Percentiles rank a stretch among this genome's conserved stretches.
phyloP scores from a whole-genome alignment of 208 protist species.

The Willaertia magna region DNA sequence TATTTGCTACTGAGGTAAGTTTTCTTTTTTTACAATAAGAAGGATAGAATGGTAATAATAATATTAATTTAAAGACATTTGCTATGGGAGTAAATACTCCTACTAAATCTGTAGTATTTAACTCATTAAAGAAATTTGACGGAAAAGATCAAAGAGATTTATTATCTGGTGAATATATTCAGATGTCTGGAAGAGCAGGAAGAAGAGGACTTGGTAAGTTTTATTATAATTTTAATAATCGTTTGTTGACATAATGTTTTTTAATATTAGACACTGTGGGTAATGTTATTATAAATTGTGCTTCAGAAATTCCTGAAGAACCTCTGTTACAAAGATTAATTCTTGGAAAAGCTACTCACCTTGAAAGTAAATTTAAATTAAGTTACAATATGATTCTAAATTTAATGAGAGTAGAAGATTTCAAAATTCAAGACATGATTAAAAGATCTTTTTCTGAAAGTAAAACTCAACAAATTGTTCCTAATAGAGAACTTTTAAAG shows the following conservation, averaged over 20 bases:
- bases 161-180: slow-evolving; percentile 60
- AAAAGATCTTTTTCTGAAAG: slow-evolving; percentile 51
- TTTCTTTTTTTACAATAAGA: no score
- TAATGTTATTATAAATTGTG: slow-evolving; percentile 55
- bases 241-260: slow-evolving; percentile 8
- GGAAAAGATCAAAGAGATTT: slow-evolving; percentile 40
- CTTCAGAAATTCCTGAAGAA: slow-evolving; percentile 32
- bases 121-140: slow-evolving; percentile 34
- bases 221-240: not conserved
- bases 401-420: slow-evolving; percentile 56
- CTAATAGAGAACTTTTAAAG: not conserved
- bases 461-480: not conserved
- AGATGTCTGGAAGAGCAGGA: slow-evolving; percentile 74
- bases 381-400: slow-evolving; percentile 85
- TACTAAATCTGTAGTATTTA: slow-evolving; percentile 63
- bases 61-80: no score
- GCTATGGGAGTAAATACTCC: slow-evolving; percentile 83
- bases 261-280: slow-evolving; percentile 63
- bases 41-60: no score
- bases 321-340: slow-evolving; percentile 41
- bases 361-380: slow-evolving; percentile 61
- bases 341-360: slow-evolving; percentile 41
- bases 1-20: slow-evolving; percentile 74
- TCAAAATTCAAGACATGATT: slow-evolving; percentile 59
- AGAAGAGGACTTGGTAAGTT: slow-evolving; percentile 25